Percentiles rank a stretch among this genome's conserved stretches.
These are phyloP conservation scores for Nicotiana tabacum DNA, from an alignment of 257 asterid genomes.

Conservation along the genomic window DNA sequence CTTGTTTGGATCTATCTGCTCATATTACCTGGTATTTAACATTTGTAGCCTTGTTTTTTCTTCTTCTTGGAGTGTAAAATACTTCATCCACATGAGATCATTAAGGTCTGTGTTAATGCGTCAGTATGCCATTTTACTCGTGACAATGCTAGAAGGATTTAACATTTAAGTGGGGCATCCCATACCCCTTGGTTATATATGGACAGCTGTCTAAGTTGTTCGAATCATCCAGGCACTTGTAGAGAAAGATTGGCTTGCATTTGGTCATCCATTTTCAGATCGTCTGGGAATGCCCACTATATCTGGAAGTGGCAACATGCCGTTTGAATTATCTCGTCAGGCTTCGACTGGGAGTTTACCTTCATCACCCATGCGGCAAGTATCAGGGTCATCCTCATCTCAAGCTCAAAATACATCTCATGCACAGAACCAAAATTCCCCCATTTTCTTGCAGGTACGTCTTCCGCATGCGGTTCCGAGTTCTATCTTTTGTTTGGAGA, in stretches of 20 bases:
- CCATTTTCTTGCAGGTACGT: slow-evolving; percentile 88
- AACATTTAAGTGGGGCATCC: not conserved
- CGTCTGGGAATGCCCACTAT: slow-evolving; percentile 79
- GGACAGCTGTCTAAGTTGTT: slow-evolving; percentile 14
- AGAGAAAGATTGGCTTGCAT: slow-evolving; percentile 98
- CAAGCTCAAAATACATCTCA: slow-evolving; percentile 66
- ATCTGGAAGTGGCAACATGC: slow-evolving; percentile 59
- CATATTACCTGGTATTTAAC: not conserved
- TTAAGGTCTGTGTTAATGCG: not conserved
- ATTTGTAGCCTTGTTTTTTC: not conserved
- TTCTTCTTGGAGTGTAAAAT: not conserved
- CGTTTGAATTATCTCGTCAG: slow-evolving; percentile 72
- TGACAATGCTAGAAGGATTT: not conserved
- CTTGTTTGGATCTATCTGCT: slow-evolving; percentile 10
- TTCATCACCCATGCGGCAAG: slow-evolving; percentile 72
- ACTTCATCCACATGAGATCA: not conserved
- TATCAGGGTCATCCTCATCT: slow-evolving; percentile 53
- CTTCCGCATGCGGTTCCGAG: not conserved
- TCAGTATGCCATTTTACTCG: not conserved
- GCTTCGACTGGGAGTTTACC: slow-evolving; percentile 62
- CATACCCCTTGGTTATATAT: not conserved
- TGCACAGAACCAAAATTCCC: slow-evolving; percentile 78
- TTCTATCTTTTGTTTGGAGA: not conserved
- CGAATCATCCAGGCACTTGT: slow-evolving; percentile 64
- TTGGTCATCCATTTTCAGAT: slow-evolving; percentile 99